Base-by-base conservation (phyloP, 768 basidiomycete species). In the Cyathus striatus region DNA sequence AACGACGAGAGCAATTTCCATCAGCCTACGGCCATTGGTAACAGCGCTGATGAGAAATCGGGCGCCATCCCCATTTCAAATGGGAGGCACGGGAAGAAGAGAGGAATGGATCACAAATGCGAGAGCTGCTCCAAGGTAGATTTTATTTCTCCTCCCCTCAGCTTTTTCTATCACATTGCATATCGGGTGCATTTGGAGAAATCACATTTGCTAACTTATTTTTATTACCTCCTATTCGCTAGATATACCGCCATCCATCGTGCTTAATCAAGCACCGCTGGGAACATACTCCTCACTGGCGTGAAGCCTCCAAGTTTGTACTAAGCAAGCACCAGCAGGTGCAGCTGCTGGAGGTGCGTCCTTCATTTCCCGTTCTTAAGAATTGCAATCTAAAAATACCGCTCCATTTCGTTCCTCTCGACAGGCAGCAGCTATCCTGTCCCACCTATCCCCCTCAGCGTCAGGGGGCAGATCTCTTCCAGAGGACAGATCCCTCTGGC, bases 281-380 rank as follows among this genome's bases (percentile, higher is more conserved):
- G 95, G 94, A 97, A 57, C 91, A 95, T 58, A 90, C 89, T 24
- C 89, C 90, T 16, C 92, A 96, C 55, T 98, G 95, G 95, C 84
- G 87, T 34, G 90, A 93, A 59, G 87, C 93, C 14, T 71, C 86
- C 50, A 90, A 93, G 60, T 83, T 93, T 53, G 79, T 92, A 23
- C 71, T 97, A 45, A 90, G 85, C 64, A 98, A 97, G 65, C 94
- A 97, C 60, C 93, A 97, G 56, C 94, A 98, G 53, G 95, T 99
- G 1, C 95, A 97, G 54, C 67, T 97, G 40, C 84, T 99, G 34
- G 95, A 98, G 75, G 89, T 86, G 45, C 41, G 58, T 53, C n/a
- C 5, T 44, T 41, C 23, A 14, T 41, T 34, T 21, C 21, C 42
- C n/a, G 30, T 12, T 9, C 38, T n/a, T n/a, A n/a, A n/a, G n/a